Evolutionary conservation across 148 eudicot species (phyloP), one percentile per base, ranked within the genome.

Genomic region (Linanthus parryae): DNA sequence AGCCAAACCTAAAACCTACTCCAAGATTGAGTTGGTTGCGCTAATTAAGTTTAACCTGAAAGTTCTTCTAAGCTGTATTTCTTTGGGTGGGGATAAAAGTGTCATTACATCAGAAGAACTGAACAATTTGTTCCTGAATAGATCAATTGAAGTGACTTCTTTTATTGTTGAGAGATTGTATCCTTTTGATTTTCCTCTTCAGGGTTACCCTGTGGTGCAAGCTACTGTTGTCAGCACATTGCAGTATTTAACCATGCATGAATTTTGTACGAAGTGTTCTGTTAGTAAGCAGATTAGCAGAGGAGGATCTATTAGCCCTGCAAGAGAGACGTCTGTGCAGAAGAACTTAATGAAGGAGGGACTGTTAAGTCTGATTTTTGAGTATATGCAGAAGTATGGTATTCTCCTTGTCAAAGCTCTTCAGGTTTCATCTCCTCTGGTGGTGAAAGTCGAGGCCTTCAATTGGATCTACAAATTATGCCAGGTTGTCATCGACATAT

Each of bases 21-120:
- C 94, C 38, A 75, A 63, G 63, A 58, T 54, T 56, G 96, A 92
- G 77, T 25, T 92, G 60, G 40, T 78, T 73, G 76, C 80, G 18
- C 55, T 92, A 61, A 49, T 92, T n/a, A 84, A 82, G 46, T 92
- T 84, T 73, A 73, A 92, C 54, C 57, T 87, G 69, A 79, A 84
- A 72, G 96, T 92, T 31, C 65, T 87, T 22, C 47, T 84, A 44
- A 77, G 83, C 68, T 82, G 85, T 68, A 77, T 75, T 58, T 69
- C 74, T 57, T 50, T 73, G 61, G 73, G 73, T 17, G 70, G 68
- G 66, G 77, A 46, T 57, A 72, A 63, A 58, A 68, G 37, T 58
- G 54, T 70, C 59, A 63, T 67, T 57, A 62, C 60, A 45, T 65
- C 53, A 70, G 64, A 81, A 45, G 88, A 88, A 55, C 54, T 69